Conservation (phyloP, 352 stramenopile species). For the Phytophthora vignae region DNA sequence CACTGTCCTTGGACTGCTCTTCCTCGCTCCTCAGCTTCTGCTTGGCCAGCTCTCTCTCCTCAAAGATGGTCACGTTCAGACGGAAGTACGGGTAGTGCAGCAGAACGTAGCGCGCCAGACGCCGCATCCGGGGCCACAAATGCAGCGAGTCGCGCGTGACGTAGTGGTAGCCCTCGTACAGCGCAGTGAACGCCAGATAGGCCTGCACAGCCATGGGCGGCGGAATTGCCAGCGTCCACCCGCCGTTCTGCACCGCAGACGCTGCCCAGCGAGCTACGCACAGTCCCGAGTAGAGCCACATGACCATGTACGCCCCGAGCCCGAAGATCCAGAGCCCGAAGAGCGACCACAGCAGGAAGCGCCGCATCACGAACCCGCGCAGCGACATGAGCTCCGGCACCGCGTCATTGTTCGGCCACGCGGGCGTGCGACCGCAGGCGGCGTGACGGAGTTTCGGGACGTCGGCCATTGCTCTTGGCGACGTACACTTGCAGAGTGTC, state of each 20-base stretch:
- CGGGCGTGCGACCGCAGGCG: slow-evolving; percentile 8
- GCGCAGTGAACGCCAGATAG: slow-evolving; percentile 42
- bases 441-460: slow-evolving; percentile 11
- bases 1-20: slow-evolving; percentile 6
- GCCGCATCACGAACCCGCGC: slow-evolving; percentile 20
- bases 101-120: slow-evolving; percentile 49
- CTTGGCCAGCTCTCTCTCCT: slow-evolving; percentile 38
- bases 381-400: slow-evolving; percentile 24
- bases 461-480: slow-evolving; percentile 6
- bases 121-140: slow-evolving; percentile 53
- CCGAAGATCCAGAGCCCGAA: slow-evolving; percentile 42
- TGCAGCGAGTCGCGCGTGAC: slow-evolving; percentile 35
- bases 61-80: slow-evolving; percentile 52
- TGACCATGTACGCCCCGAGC: slow-evolving; percentile 23
- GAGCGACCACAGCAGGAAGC: slow-evolving; percentile 32
- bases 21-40: slow-evolving; percentile 12
- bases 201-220: slow-evolving; percentile 25
- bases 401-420: slow-evolving; percentile 41
- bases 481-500: background rate
- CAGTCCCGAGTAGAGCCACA: slow-evolving; percentile 32
- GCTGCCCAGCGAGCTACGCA: slow-evolving; percentile 12
- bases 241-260: slow-evolving; percentile 15
- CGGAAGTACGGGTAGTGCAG: slow-evolving; percentile 65
- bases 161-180: slow-evolving; percentile 58
- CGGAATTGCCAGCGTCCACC: slow-evolving; percentile 12